These are phyloP conservation scores for Vitis hybrid DNA, from an alignment of 177 flowering plant species.

Conservation along the genomic window DNA sequence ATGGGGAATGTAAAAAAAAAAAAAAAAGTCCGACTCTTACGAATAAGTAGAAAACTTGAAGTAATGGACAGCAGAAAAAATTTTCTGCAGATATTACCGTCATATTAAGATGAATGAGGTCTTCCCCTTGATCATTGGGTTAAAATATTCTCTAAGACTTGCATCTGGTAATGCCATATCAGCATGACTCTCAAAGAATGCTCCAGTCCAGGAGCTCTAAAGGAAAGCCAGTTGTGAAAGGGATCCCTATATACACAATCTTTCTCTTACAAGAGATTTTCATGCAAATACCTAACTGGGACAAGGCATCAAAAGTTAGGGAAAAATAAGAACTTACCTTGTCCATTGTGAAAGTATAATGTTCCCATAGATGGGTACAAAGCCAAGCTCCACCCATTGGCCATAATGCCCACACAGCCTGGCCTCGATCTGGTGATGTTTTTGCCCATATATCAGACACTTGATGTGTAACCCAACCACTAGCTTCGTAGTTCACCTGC, in stretches of 20 bases:
- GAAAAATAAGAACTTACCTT: slow-evolving; percentile 47
- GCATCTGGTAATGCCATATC: neutral
- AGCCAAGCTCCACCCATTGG: slow-evolving; percentile 99
- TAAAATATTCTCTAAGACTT: neutral
- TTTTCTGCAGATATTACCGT: neutral
- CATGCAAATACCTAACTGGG: neutral
- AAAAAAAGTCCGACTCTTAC: too few relatives aligned
- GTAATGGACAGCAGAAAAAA: neutral
- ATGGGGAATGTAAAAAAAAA: too few relatives aligned
- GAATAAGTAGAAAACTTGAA: neutral
- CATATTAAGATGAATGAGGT: neutral
- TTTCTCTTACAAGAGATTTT: neutral
- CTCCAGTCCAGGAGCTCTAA: neutral
- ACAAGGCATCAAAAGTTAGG: neutral
- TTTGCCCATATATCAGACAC: slow-evolving; percentile 94
- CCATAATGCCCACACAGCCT: slow-evolving; percentile 93
- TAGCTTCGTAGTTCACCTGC: slow-evolving; percentile 84
- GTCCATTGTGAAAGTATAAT: slow-evolving; percentile 79
- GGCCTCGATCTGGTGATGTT: slow-evolving; percentile 80
- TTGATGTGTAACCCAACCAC: slow-evolving; percentile 98
- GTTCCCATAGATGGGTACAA: slow-evolving; percentile 96
- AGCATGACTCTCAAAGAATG: neutral
- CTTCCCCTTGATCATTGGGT: neutral
- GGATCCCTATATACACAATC: neutral
- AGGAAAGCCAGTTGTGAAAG: neutral